phyloP scores from a whole-genome alignment of 345 rosid species.

The Euphorbia tirucalli region DNA sequence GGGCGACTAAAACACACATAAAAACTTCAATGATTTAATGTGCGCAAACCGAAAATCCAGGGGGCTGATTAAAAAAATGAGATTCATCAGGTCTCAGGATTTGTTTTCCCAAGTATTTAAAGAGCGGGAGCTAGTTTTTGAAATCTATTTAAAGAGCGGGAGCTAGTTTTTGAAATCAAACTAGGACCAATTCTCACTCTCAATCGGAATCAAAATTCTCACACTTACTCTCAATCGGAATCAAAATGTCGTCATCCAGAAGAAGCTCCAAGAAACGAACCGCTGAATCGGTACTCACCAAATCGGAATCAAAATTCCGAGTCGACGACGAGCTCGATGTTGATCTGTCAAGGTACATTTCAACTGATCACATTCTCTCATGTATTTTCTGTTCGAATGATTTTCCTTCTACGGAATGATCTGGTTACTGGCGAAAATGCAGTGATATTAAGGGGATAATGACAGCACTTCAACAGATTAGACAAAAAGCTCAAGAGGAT shows the following conservation, averaged over 20 bases:
- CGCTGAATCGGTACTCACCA: conserved; percentile 34
- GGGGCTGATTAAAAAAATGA: too few species aligned
- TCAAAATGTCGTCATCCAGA: conserved; percentile 28
- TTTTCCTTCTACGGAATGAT: not conserved
- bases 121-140: not conserved
- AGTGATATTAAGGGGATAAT: conserved; percentile 79
- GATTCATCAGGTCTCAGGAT: too few species aligned
- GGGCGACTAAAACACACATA: too few species aligned
- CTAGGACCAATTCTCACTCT: too few species aligned
- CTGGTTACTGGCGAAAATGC: conserved; percentile 18
- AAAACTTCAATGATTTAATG: too few species aligned
- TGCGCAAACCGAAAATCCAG: too few species aligned
- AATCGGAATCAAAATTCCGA: conserved; percentile 39
- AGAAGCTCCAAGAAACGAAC: conserved; percentile 41
- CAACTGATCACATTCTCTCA: not conserved
- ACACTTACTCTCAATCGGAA: not conserved
- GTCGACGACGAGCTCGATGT: conserved; percentile 52
- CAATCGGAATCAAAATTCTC: not conserved
- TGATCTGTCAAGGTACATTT: conserved; percentile 53
- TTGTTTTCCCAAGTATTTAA: not conserved
- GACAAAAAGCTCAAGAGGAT: conserved; percentile 71
- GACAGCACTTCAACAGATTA: conserved; percentile 77
- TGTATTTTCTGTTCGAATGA: not conserved
- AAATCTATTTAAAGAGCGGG: not conserved
- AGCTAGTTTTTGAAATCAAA: not conserved